Evolutionary conservation across 805 yeast species (phyloP), one percentile per base, ranked within the genome.

Genomic region (Saturnispora serradocipensis): DNA sequence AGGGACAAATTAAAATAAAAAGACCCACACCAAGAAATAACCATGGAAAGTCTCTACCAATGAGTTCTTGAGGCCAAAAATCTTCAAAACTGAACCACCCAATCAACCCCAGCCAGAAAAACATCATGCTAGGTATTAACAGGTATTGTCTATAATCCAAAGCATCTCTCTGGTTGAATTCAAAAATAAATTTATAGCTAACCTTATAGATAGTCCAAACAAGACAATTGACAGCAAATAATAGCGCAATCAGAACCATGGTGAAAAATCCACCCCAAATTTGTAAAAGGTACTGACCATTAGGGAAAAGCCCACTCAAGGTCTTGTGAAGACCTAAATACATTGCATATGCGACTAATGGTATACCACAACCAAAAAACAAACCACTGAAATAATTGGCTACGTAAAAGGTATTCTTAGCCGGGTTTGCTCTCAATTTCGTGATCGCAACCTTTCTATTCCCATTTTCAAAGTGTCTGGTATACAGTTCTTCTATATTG

Each of bases 251-350:
- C n/a, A 90, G 56, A 32, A 75, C 70, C 5, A 83, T 64, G 53
- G 89, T 60, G 58, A 88, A 77, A 65, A 88, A 89, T 1, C 98
- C 98, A 8, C 84, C 97, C 96, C 97, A 93, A 3, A 93, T 74
- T 60, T 95, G 98, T 40, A 91, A 66, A 51, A 91, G 61, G 53
- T 69, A 82, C 43, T 66, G 69, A 0, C 83, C 86, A 54, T 83
- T 85, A 0, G 80, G 78, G 3, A 79, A 63, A 1, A 62, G 63
- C 0, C 74, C 71, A 4, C 52, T 54, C 1, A 70, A 13, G 0
- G 74, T 71, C 16, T 70, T 65, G 13, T 67, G 61, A 1, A 73
- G 55, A 24, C 75, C 75, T 18, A 63, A 51, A 10, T 83, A 66
- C 1, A 88, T 52, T 0, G 86, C 84, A 51, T 81, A 75, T 0